A percentile compares a stretch with the other conserved stretches of the same genome.
Evolutionary conservation across 139 green algal genomes (phyloP).

Genomic region (Haematococcus lacustris): DNA sequence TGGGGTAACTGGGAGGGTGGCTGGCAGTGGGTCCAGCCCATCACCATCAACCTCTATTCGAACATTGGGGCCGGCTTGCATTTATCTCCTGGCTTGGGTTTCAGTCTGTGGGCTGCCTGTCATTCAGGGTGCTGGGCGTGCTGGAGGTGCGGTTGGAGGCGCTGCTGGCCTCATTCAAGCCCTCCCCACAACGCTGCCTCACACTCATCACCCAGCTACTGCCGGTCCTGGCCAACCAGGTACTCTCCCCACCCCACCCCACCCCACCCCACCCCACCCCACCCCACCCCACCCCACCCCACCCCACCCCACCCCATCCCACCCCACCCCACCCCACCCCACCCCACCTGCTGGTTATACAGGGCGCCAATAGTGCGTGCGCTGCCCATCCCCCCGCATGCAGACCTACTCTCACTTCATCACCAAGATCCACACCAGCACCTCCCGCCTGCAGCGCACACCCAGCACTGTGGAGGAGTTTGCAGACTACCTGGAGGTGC

Average conservation of each 20-base stretch:
- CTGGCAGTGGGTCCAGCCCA: too few relatives aligned
- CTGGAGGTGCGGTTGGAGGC: slow-evolving; percentile 29
- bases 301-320: too few relatives aligned
- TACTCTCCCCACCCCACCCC: neutral
- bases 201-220: slow-evolving; percentile 31
- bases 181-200: slow-evolving; percentile 39
- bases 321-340: too few relatives aligned
- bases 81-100: neutral
- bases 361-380: too few relatives aligned
- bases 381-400: neutral
- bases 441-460: slow-evolving; percentile 20
- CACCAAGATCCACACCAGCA: slow-evolving; percentile 38
- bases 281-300: too few relatives aligned
- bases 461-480: slow-evolving; percentile 57
- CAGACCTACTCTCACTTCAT: slow-evolving; percentile 49
- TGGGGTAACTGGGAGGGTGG: too few relatives aligned
- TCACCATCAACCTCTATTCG: too few relatives aligned
- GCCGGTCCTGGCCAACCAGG: slow-evolving; percentile 36
- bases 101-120: neutral
- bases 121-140: slow-evolving; percentile 33
- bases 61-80: neutral
- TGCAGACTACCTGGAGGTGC: slow-evolving; percentile 25
- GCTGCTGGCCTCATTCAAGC: slow-evolving; percentile 34
- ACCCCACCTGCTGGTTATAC: too few relatives aligned
- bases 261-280: neutral